Base-by-base conservation (phyloP, 2,329 filamentous ascomycete species). In the Epichloe sp. region DNA sequence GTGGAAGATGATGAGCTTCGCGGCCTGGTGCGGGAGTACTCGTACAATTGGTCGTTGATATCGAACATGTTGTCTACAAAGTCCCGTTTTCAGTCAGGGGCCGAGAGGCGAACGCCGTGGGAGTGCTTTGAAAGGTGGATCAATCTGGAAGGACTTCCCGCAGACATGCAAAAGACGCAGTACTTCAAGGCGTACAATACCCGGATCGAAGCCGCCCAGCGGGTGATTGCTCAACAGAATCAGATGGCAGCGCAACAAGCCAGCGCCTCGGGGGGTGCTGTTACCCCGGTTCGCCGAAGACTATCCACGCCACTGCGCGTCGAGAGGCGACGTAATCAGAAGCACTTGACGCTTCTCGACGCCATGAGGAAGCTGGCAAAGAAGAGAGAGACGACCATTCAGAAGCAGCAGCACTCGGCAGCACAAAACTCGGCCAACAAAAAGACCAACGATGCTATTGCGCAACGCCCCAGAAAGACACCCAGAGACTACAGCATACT, bases 121-220 rank as follows among this genome's bases (percentile, higher is more conserved):
- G 93, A 98, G 69, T 98, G 93, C 64, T 98, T 98, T 60, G 93
- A 98, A 68, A 80, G 93, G 43, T 98, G 91, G 91, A 86, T 96
- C 50, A 83, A 86, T 58, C 72, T 97, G 12, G 93, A 97, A 68
- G 89, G 90, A 1, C 73, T 96, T 38, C 91, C 93, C 4, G 80
- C 85, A 11, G 93, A 98, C 57, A 94, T 97, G 85, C 83, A 86
- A 17, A 95, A 95, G 70, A 95, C 88, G 0, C 85, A 90, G 44
- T 98, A 97, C 65, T 98, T 97, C 75, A 88, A 89, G 61, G 69
- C 78, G 1, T 84, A 83, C 62, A 80, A 79, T 56, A 70, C 68
- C 10, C 70, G 81, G 31, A 81, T 84, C 31, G 78, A 83, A 51
- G 67, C 72, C 8, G 80, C 79, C 1, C 79, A 83, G 59, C 70